These are phyloP conservation scores for Penicillium waksmanii DNA, from an alignment of 495 filamentous ascomycete species.

Conservation along the genomic window DNA sequence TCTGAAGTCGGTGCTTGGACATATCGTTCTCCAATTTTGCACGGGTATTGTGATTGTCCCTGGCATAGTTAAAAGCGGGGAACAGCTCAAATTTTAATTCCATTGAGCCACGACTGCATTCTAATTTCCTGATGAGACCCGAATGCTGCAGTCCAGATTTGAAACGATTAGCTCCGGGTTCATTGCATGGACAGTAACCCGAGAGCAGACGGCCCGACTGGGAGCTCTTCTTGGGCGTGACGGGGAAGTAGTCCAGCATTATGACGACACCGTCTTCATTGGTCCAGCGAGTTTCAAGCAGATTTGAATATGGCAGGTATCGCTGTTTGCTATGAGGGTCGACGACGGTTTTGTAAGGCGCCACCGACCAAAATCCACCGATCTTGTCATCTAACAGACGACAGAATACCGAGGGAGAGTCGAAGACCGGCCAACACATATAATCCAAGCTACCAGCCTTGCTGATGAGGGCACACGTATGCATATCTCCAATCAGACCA, in stretches of 20 bases:
- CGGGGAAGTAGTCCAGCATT: conserved; percentile 73
- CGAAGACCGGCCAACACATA: conserved; percentile 78
- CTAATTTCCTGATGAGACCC: conserved; percentile 64
- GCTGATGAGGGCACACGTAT: conserved; percentile 72
- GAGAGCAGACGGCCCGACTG: conserved; percentile 32
- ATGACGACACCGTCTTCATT: conserved; percentile 71
- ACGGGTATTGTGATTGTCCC: conserved; percentile 53
- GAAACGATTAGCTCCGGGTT: conserved; percentile 35
- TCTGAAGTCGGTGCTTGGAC: conserved; percentile 53
- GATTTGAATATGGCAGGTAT: conserved; percentile 71
- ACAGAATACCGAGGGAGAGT: conserved; percentile 69
- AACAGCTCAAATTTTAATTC: conserved; percentile 68
- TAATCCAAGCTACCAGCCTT: conserved; percentile 73
- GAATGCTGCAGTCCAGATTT: conserved; percentile 48
- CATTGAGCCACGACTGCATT: conserved; percentile 67
- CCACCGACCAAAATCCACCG: conserved; percentile 69
- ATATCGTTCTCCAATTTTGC: conserved; percentile 34
- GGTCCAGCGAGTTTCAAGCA: conserved; percentile 73
- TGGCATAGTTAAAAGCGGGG: conserved; percentile 71
- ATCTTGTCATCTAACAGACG: conserved; percentile 71
- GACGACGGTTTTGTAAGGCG: conserved; percentile 43
- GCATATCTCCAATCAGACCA: conserved; percentile 77
- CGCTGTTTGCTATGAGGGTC: conserved; percentile 67
- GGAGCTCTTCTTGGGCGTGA: conserved; percentile 29
- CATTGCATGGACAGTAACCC: conserved; percentile 45